Evolutionary conservation across 495 filamentous ascomycete genomes (phyloP).

Genomic region (Diplogelasinospora grovesii): DNA sequence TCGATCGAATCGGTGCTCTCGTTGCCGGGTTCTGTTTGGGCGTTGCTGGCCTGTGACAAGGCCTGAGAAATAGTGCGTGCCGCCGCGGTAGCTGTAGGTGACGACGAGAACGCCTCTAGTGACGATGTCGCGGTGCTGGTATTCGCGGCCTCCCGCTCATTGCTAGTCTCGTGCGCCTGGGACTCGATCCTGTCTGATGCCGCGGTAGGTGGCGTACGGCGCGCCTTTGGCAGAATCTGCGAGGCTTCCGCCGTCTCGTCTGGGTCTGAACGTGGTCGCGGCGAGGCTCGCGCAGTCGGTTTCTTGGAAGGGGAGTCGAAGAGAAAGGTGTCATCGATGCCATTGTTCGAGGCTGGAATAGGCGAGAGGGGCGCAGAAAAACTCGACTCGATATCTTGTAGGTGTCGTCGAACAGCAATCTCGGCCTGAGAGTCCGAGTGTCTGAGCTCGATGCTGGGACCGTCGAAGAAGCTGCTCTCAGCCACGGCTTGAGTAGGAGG

Average conservation of each 20-base stretch:
- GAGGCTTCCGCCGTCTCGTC: slow-evolving; percentile 16
- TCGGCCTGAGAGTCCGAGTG: slow-evolving; percentile 39
- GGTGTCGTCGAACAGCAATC: slow-evolving; percentile 44
- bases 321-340: slow-evolving; percentile 58
- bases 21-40: slow-evolving; percentile 6
- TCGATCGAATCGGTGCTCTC: slow-evolving; percentile 1
- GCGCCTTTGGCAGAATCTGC: slow-evolving; percentile 17
- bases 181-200: slow-evolving; percentile 15
- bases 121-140: slow-evolving; percentile 45
- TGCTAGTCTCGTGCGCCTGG: slow-evolving; percentile 10
- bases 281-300: slow-evolving; percentile 3
- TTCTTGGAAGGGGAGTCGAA: slow-evolving; percentile 46
- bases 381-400: slow-evolving; percentile 85
- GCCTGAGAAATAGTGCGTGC: slow-evolving; percentile 50
- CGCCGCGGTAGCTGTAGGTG: slow-evolving; percentile 59
- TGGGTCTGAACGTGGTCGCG: slow-evolving; percentile 6
- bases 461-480: slow-evolving; percentile 39
- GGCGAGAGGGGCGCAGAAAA: slow-evolving; percentile 57
- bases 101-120: slow-evolving; percentile 56
- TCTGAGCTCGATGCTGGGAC: slow-evolving; percentile 31
- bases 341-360: slow-evolving; percentile 33
- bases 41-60: slow-evolving; percentile 38
- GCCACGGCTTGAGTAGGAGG: slow-evolving; percentile 14
- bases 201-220: slow-evolving; percentile 11
- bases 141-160: slow-evolving; percentile 27